Percentiles rank a stretch among this genome's conserved stretches.
Conservation (phyloP, 805 yeast genomes). For the Sporopachydermia quercuum region DNA sequence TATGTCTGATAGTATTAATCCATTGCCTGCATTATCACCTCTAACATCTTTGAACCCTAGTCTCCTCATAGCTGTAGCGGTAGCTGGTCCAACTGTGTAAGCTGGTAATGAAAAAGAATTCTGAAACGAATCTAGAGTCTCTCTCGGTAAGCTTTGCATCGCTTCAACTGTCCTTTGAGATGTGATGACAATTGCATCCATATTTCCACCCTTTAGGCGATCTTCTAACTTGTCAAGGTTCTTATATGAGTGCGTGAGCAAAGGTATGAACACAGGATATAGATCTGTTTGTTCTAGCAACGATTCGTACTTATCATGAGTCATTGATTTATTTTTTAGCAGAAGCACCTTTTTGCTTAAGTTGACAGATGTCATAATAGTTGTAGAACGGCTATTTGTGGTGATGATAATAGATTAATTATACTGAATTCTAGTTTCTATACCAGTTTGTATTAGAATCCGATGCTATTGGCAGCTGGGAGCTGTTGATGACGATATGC, state of each 20-base stretch:
- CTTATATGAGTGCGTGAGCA: slow-evolving; percentile 49
- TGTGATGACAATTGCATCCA: slow-evolving; percentile 56
- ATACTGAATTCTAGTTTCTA: too few relatives aligned
- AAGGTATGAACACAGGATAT: slow-evolving; percentile 49
- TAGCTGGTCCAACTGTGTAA: slow-evolving; percentile 89
- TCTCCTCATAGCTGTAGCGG: slow-evolving; percentile 38
- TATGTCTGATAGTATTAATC: slow-evolving; percentile 48
- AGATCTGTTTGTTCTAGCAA: slow-evolving; percentile 23
- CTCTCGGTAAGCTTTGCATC: slow-evolving; percentile 22
- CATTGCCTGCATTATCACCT: slow-evolving; percentile 73
- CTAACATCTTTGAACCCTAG: slow-evolving; percentile 54
- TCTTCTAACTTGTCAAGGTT: slow-evolving; percentile 29
- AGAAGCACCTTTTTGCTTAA: slow-evolving; percentile 32
- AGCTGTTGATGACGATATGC: too few relatives aligned
- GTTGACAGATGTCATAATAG: neutral
- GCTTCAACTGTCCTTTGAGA: slow-evolving; percentile 89
- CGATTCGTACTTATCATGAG: slow-evolving; percentile 50
- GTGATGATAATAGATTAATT: too few relatives aligned
- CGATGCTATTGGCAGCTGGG: too few relatives aligned
- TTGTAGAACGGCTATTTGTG: too few relatives aligned
- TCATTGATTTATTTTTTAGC: slow-evolving; percentile 58
- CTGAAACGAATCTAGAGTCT: slow-evolving; percentile 10
- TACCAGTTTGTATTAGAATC: too few relatives aligned
- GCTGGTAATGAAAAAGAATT: slow-evolving; percentile 35
- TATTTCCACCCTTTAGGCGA: slow-evolving; percentile 25